A percentile compares a stretch with the other conserved stretches of the same genome.
phyloP scores from a whole-genome alignment of 2,329 filamentous ascomycete species.

The Colletotrichum sp. region DNA sequence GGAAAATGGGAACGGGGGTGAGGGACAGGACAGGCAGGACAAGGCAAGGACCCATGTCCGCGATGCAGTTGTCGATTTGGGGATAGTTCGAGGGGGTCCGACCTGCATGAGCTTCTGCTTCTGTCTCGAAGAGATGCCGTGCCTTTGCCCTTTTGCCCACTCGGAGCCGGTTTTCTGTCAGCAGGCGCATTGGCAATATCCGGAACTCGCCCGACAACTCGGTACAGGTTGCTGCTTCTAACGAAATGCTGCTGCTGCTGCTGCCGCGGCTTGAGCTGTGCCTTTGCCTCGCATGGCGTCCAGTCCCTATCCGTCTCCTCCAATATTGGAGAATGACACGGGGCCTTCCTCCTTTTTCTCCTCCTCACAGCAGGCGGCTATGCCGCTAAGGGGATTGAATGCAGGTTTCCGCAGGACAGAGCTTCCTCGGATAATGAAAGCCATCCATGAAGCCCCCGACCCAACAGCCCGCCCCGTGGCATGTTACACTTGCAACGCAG shows the following conservation, averaged over 20 bases:
- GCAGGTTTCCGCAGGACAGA: conserved; percentile 1
- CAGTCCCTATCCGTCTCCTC: neutral
- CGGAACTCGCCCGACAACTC: conserved; percentile 19
- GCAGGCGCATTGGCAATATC: neutral
- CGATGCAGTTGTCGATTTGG: conserved; percentile 20
- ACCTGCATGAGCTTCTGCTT: conserved; percentile 8
- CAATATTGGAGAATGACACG: neutral
- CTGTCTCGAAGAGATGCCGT: neutral
- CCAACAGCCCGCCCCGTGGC: neutral
- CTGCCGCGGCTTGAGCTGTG: neutral
- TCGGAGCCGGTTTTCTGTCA: conserved; percentile 1
- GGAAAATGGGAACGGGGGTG: neutral
- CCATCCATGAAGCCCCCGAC: neutral
- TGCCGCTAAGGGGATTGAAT: neutral
- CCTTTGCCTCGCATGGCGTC: neutral
- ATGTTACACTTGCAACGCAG: neutral
- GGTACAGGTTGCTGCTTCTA: neutral
- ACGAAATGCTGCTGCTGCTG: neutral
- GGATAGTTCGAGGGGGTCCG: conserved; percentile 1
- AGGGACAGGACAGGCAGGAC: neutral
- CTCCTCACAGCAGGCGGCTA: neutral
- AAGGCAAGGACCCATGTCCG: neutral
- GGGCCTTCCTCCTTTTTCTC: neutral
- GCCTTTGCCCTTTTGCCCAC: neutral
- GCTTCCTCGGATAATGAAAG: neutral